phyloP scores from a whole-genome alignment of 441 rosid species.

The Brassica balearica region DNA sequence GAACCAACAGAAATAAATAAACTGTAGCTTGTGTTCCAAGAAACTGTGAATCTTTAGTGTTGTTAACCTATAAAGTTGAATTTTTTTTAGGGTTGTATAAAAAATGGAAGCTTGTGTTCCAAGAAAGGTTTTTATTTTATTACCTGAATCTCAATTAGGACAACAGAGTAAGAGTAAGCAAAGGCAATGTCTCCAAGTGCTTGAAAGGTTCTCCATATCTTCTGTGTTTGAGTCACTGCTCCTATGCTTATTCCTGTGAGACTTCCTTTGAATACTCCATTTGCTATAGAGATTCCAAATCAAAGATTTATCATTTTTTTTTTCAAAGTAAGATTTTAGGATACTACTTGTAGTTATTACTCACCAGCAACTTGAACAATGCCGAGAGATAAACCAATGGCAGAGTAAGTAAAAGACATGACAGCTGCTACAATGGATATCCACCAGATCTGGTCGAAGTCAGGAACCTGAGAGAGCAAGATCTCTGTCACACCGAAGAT shows the following conservation, averaged over 20 bases:
- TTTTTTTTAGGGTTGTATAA: too few relatives aligned
- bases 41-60: too few relatives aligned
- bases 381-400: conserved; percentile 64
- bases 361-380: conserved; percentile 66
- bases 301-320: conserved; percentile 9
- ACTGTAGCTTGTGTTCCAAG: too few relatives aligned
- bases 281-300: conserved; percentile 37
- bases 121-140: background rate
- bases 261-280: conserved; percentile 62
- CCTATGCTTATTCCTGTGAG: conserved; percentile 64
- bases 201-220: conserved; percentile 68
- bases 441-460: conserved; percentile 73
- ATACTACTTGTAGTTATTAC: background rate
- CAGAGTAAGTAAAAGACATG: conserved; percentile 76
- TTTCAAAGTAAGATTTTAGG: background rate
- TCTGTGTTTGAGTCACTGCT: conserved; percentile 56
- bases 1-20: background rate
- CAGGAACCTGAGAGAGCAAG: conserved; percentile 68
- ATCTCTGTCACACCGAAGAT: conserved; percentile 60
- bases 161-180: conserved; percentile 64
- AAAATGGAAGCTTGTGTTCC: too few relatives aligned
- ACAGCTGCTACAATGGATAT: conserved; percentile 73
- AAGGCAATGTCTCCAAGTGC: conserved; percentile 76
- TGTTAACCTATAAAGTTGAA: too few relatives aligned
- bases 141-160: conserved; percentile 74